Base-by-base conservation (phyloP, 129 eudicot species). In the Helianthus tuberosus region DNA sequence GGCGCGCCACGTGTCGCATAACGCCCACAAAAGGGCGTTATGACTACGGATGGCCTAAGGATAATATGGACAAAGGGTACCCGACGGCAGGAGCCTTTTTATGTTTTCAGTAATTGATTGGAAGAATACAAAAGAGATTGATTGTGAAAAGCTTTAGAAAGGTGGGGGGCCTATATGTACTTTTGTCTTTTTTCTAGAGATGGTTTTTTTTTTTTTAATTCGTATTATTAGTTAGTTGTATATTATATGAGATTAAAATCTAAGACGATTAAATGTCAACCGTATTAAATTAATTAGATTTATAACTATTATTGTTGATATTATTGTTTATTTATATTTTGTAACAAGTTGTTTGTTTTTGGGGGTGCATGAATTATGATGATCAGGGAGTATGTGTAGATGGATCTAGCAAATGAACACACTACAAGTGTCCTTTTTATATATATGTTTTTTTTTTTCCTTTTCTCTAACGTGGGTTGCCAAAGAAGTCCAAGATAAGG, bases 31-130 rank as follows among this genome's bases (percentile, higher is more conserved):
- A n/a, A n/a, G n/a, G n/a, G n/a, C n/a, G n/a, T n/a, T n/a, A n/a
- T n/a, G n/a, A n/a, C n/a, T n/a, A n/a, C n/a, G n/a, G n/a, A n/a
- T n/a, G n/a, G n/a, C n/a, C n/a, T n/a, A n/a, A 39, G 75, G 35
- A 79, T 59, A 70, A 69, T 64, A 78, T 69, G 53, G 84, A 89
- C 87, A 84, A 81, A 60, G 29, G 77, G 81, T 89, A 82, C 84
- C 83, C 77, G 89, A 89, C 87, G 91, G 84, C 25, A 68, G 68
- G 64, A 84, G 74, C 75, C 89, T 88, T 85, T 85, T 88, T 80
- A 70, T 57, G 75, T 69, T 17, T 17, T 46, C 17, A 23, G 75
- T 62, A 38, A 77, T 77, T 71, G 58, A 77, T 69, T 61, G 69
- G 58, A 83, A 78, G 54, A 54, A 79, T 53, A 82, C 76, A 76